phyloP scores from a whole-genome alignment of 192 early-diverging fungal genomes.

The Podila verticillata region DNA sequence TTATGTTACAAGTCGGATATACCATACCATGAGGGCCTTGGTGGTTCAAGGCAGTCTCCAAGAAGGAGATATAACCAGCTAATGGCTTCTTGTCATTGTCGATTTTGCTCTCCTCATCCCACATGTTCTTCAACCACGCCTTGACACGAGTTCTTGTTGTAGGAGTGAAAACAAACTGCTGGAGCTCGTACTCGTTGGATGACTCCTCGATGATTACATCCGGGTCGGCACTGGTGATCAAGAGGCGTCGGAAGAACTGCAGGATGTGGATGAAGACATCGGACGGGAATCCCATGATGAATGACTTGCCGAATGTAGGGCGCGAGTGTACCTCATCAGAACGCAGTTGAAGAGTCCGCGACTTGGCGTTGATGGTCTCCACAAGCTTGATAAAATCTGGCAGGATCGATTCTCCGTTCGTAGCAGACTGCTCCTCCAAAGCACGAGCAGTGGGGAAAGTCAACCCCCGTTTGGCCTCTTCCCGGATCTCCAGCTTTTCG shows the following conservation, averaged over 20 bases:
- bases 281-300: slow-evolving; percentile 62
- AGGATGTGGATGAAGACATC: slow-evolving; percentile 73
- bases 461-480: slow-evolving; percentile 64
- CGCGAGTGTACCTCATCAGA: slow-evolving; percentile 16
- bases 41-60: slow-evolving; percentile 67
- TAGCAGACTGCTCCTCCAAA: slow-evolving; percentile 16
- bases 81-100: slow-evolving; percentile 59
- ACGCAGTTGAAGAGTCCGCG: slow-evolving; percentile 9
- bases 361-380: slow-evolving; percentile 44
- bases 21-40: slow-evolving; percentile 45
- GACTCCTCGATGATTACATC: slow-evolving; percentile 60
- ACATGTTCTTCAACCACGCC: slow-evolving; percentile 48
- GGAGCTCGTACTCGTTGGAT: slow-evolving; percentile 52
- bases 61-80: slow-evolving; percentile 60
- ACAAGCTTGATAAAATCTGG: slow-evolving; percentile 51
- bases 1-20: not conserved
- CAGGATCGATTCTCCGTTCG: slow-evolving; percentile 12
- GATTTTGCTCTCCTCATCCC: slow-evolving; percentile 46
- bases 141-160: slow-evolving; percentile 23
- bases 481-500: slow-evolving; percentile 61
- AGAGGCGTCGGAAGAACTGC: slow-evolving; percentile 68
- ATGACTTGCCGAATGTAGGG: slow-evolving; percentile 46
- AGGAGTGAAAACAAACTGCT: slow-evolving; percentile 45
- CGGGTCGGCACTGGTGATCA: slow-evolving; percentile 69
- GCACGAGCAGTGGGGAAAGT: slow-evolving; percentile 34